Evolutionary conservation across 192 early-diverging fungal genomes (phyloP), one percentile per base, ranked within the genome.

Genomic region (Hyaloraphidium curvatum): DNA sequence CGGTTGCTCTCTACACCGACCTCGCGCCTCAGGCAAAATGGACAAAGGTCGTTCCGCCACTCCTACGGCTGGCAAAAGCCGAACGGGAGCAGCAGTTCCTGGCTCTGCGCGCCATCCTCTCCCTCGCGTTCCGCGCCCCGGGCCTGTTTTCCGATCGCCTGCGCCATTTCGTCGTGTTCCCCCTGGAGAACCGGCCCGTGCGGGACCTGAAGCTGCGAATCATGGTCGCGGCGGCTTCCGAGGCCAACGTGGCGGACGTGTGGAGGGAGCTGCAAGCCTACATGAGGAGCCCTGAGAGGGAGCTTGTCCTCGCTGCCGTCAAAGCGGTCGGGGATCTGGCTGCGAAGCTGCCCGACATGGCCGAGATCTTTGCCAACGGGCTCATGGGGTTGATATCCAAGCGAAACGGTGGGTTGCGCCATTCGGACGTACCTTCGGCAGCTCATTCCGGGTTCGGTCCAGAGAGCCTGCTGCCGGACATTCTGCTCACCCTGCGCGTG

Each of bases 111-210:
- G 1, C 62, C 61, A 11, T 17, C 53, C 16, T 19, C 43, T 35
- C 48, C 41, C 3, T 26, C 7, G 78, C 86, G 13, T 69, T 64
- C 25, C 66, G 70, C 43, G 56, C 70, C 29, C 87, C 89, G 3
- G 65, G 69, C 26, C 57, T 84, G 13, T 86, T 96, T 59, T 61
- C 76, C 40, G 68, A 76, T 16, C 73, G 81, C 61, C 61, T 82
- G 35, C 78, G 76, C 31, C 76, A 79, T 60, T 96, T 96, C 63
- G 89, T 81, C 56, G 69, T 89, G 14, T 76, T 79, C 27, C 76
- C 81, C 0, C 22, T 40, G 2, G 58, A 59, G 40, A 25, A 14
- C 1, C 23, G 52, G 13, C 1, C 16, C 14, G 33, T 56, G 2
- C 2, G 33, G 27, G 13, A 37, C 14, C 17, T 51, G 40, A 92